Evolutionary conservation across 108 stramenopile genomes (phyloP).

Genomic region (Cyclotella distinguenda): DNA sequence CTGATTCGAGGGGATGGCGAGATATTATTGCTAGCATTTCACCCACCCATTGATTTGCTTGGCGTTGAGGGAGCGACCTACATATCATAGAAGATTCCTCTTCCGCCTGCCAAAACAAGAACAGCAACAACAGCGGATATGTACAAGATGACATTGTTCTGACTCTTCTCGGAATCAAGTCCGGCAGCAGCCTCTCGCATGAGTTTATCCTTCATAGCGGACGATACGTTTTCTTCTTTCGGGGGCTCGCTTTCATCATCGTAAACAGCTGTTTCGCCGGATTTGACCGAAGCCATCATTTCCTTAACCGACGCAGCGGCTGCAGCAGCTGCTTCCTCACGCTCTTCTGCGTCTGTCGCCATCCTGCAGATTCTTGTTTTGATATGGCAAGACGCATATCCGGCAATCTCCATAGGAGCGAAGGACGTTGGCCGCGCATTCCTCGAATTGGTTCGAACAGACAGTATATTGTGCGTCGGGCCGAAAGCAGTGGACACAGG

Average conservation of each 20-base stretch:
- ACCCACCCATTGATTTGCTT: too few species aligned
- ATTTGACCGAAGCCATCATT: slow-evolving; percentile 11
- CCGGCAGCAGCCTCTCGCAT: slow-evolving; percentile 73
- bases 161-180: slow-evolving; percentile 64
- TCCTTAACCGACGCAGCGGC: slow-evolving; percentile 37
- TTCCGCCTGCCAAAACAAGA: slow-evolving; percentile 64
- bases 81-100: slow-evolving; percentile 70
- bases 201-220: slow-evolving; percentile 66
- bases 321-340: slow-evolving; percentile 36
- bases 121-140: slow-evolving; percentile 62
- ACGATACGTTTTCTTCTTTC: slow-evolving; percentile 63
- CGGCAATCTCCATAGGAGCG: slow-evolving; percentile 38
- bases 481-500: slow-evolving; percentile 16
- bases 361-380: slow-evolving; percentile 23
- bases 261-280: slow-evolving; percentile 31
- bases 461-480: slow-evolving; percentile 24
- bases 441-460: neutral
- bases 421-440: slow-evolving; percentile 10
- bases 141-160: slow-evolving; percentile 79
- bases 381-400: slow-evolving; percentile 20
- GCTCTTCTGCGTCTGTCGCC: slow-evolving; percentile 37
- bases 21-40: too few species aligned
- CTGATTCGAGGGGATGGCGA: too few species aligned
- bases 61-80: too few species aligned
- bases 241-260: slow-evolving; percentile 46